Conservation (phyloP, 2,329 filamentous ascomycete species). For the Beauveria sp. region DNA sequence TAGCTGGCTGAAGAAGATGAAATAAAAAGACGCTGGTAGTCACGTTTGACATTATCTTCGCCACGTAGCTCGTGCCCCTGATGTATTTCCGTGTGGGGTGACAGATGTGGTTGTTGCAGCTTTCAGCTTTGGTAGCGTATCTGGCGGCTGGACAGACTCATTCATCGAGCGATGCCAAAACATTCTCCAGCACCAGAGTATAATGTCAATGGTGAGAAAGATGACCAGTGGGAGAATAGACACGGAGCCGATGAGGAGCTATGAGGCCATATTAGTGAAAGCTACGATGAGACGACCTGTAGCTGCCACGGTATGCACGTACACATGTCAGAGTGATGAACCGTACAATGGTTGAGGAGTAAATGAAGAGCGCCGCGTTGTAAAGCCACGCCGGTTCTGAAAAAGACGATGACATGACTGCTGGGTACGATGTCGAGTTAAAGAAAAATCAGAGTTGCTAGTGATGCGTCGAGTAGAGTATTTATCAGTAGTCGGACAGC, state of each 20-base stretch:
- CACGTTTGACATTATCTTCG: background rate
- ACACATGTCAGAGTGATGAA: slow-evolving; percentile 3
- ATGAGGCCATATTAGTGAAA: background rate
- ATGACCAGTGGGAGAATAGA: slow-evolving; percentile 38
- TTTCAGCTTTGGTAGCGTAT: background rate
- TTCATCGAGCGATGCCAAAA: slow-evolving; percentile 14
- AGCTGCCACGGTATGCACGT: background rate
- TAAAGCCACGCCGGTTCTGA: slow-evolving; percentile 1
- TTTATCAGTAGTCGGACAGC: background rate
- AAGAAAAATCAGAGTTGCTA: background rate
- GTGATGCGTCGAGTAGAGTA: background rate
- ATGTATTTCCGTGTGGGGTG: background rate
- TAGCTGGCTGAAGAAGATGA: background rate
- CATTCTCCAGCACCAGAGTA: slow-evolving; percentile 45
- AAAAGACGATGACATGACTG: slow-evolving; percentile 1
- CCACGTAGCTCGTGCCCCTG: background rate
- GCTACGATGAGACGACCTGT: background rate
- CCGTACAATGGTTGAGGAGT: slow-evolving; percentile 1
- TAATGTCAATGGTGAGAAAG: slow-evolving; percentile 43
- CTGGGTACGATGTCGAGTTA: background rate
- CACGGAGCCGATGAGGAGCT: slow-evolving; percentile 31
- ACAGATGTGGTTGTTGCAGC: background rate
- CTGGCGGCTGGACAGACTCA: background rate
- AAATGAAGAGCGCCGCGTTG: background rate
- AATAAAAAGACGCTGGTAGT: background rate